These are phyloP conservation scores for Daldinia sp. DNA, from an alignment of 2,329 filamentous ascomycete genomes.

Conservation along the genomic window DNA sequence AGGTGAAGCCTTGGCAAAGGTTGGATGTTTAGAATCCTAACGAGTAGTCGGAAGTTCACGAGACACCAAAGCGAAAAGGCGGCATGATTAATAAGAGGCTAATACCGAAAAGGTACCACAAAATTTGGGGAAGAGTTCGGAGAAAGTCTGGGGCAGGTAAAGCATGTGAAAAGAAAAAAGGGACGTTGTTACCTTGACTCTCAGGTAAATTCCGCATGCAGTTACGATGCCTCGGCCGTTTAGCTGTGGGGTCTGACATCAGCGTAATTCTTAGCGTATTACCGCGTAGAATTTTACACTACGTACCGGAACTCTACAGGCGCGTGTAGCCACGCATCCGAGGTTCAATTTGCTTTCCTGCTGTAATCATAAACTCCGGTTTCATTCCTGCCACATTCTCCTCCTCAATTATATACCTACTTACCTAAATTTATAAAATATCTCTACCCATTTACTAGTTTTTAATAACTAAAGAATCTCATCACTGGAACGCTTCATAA, in stretches of 20 bases:
- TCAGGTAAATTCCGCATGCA: conserved; percentile 18
- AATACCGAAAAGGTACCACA: no score
- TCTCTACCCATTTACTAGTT: background rate
- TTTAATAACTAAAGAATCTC: no score
- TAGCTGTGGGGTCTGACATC: conserved; percentile 33
- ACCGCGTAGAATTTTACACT: conserved; percentile 1
- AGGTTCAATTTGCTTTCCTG: conserved; percentile 9
- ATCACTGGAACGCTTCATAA: background rate
- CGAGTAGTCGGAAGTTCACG: no score
- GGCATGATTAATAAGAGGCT: no score
- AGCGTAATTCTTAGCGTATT: conserved; percentile 23
- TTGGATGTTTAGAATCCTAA: no score
- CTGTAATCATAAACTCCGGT: conserved; percentile 18
- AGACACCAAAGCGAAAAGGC: no score
- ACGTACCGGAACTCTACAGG: conserved; percentile 21
- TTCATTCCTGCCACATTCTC: conserved; percentile 6
- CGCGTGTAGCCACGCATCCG: conserved; percentile 26
- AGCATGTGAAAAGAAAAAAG: conserved; percentile 35
- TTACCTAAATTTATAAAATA: background rate
- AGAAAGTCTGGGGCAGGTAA: conserved; percentile 16
- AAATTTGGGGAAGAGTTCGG: background rate
- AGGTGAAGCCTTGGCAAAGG: no score
- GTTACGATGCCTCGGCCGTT: conserved; percentile 29
- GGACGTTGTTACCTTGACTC: no score
- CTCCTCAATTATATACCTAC: background rate